phyloP scores from a whole-genome alignment of 495 filamentous ascomycete species.

The Penicillium arizonense region DNA sequence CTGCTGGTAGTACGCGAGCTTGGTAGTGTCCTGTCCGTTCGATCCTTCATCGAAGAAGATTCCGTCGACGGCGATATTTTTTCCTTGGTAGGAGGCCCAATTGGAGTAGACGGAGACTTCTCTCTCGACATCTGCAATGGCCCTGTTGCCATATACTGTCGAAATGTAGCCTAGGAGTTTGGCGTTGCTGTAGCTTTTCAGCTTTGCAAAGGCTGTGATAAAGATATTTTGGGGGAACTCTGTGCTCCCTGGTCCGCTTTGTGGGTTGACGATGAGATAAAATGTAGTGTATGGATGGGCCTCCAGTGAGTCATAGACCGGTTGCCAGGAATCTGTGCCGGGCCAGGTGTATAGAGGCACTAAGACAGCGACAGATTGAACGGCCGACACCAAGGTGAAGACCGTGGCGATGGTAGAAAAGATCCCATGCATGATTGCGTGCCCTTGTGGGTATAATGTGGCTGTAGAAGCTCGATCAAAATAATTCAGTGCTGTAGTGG shows the following conservation, averaged over 20 bases:
- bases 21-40: conserved; percentile 21
- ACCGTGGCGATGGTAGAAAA: conserved; percentile 7
- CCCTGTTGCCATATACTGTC: conserved; percentile 30
- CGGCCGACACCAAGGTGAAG: conserved; percentile 9
- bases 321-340: conserved; percentile 38
- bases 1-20: conserved; percentile 31
- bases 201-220: conserved; percentile 30
- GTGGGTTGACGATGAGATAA: conserved; percentile 47
- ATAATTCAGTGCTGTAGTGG: too few species aligned
- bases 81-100: conserved; percentile 31
- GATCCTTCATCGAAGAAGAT: conserved; percentile 51
- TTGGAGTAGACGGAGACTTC: conserved; percentile 41
- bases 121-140: conserved; percentile 25
- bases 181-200: conserved; percentile 44
- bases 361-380: conserved; percentile 34
- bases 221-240: conserved; percentile 29
- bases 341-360: conserved; percentile 54
- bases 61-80: conserved; percentile 37
- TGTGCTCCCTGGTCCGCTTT: conserved; percentile 42
- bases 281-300: conserved; percentile 34
- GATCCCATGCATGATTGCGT: conserved; percentile 8
- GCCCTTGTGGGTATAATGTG: background rate
- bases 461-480: too few species aligned
- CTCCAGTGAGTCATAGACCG: conserved; percentile 34
- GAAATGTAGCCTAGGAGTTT: conserved; percentile 49